These are phyloP conservation scores for Malus hybrid DNA, from an alignment of 331 rosid species.

Conservation along the genomic window DNA sequence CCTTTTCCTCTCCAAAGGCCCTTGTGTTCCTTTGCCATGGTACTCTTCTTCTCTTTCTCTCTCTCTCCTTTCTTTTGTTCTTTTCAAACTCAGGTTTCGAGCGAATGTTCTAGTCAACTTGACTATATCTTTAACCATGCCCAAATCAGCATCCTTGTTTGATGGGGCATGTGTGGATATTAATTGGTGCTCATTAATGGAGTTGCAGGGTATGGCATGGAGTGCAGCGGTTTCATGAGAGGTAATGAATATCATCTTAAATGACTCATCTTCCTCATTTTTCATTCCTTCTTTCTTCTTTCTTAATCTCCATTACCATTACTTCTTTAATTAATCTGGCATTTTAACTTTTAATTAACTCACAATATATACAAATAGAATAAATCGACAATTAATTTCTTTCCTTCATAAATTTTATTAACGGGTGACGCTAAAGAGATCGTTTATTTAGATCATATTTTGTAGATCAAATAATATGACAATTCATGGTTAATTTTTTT, in stretches of 20 bases:
- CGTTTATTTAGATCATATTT: too few species aligned
- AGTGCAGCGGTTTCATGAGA: conserved; percentile 85
- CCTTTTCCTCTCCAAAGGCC: conserved; percentile 56
- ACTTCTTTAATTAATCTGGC: neutral
- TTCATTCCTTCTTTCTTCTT: neutral
- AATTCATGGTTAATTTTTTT: too few species aligned
- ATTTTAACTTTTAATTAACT: neutral
- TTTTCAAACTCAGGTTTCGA: too few species aligned
- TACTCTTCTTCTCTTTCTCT: conserved; percentile 10
- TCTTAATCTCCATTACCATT: neutral
- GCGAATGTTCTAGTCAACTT: too few species aligned
- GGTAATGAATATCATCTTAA: conserved; percentile 44
- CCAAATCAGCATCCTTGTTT: too few species aligned
- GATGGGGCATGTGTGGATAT: neutral
- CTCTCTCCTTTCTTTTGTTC: neutral
- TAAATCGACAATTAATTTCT: too few species aligned
- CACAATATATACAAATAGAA: neutral
- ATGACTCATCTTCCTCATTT: neutral
- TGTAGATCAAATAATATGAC: too few species aligned
- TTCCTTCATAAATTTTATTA: too few species aligned
- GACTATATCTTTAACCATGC: accelerated
- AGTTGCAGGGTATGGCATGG: conserved; percentile 85
- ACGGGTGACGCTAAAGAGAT: too few species aligned
- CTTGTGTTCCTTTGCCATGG: conserved; percentile 91
- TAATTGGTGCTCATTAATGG: conserved; percentile 11